Evolutionary conservation across 768 basidiomycete genomes (phyloP).

Genomic region (Russula vinacea): DNA sequence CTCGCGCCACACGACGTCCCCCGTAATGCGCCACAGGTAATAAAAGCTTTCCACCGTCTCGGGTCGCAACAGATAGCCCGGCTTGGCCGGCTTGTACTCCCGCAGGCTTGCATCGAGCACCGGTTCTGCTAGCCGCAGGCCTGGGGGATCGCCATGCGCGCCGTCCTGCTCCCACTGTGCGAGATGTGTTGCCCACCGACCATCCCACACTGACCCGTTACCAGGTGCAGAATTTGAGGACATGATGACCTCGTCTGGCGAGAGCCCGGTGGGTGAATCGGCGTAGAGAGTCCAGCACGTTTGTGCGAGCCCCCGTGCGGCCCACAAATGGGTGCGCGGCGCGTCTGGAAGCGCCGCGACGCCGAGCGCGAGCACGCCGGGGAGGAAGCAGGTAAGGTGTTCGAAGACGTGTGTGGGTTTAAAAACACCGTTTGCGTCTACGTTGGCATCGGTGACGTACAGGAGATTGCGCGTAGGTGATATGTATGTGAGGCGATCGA

Average conservation of each 20-base stretch:
- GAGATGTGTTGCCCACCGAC: constrained; percentile 23
- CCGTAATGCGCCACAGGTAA: constrained; percentile 66
- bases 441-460: constrained; percentile 61
- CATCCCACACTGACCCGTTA: constrained; percentile 17
- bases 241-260: constrained; percentile 56
- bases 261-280: constrained; percentile 66
- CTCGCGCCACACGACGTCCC: constrained; percentile 64
- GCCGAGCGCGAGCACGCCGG: constrained; percentile 72
- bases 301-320: constrained; percentile 69
- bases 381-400: constrained; percentile 78
- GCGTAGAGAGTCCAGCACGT: constrained; percentile 73
- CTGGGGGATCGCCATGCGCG: constrained; percentile 18
- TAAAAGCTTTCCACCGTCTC: constrained; percentile 75
- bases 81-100: constrained; percentile 53
- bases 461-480: constrained; percentile 63
- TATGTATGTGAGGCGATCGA: constrained; percentile 62
- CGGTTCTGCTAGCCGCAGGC: not conserved
- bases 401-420: constrained; percentile 54
- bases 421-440: constrained; percentile 6
- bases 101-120: constrained; percentile 22
- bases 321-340: constrained; percentile 64
- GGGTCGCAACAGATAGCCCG: constrained; percentile 60
- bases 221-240: not conserved
- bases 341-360: constrained; percentile 58
- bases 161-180: constrained; percentile 29